Percentiles rank a stretch among this genome's conserved stretches.
These are phyloP conservation scores for Golovinomyces cichoracearum DNA, from an alignment of 2,329 filamentous ascomycete species.

Conservation along the genomic window DNA sequence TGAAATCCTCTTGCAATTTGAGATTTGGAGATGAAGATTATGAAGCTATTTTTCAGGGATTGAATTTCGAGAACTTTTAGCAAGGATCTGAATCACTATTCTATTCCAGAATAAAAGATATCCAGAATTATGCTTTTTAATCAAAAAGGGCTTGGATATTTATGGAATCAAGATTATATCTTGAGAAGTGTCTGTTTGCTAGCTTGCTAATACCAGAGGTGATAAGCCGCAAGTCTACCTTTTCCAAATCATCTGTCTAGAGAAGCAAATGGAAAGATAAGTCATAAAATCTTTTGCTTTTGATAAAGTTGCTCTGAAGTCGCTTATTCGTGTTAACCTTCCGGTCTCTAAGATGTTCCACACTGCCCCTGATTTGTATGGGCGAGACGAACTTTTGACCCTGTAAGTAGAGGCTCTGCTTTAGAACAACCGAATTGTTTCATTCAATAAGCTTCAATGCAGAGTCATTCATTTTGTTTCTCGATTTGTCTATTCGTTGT, in stretches of 20 bases:
- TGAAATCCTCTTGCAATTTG: background rate
- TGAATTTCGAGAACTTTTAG: background rate
- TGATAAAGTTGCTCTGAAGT: background rate
- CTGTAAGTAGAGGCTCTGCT: too few species aligned
- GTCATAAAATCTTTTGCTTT: background rate
- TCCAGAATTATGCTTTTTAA: too few species aligned
- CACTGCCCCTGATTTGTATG: constrained; percentile 2
- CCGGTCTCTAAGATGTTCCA: background rate
- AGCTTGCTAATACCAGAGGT: background rate
- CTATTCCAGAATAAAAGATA: too few species aligned
- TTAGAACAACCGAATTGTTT: too few species aligned
- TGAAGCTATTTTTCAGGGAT: background rate
- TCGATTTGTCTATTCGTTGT: too few species aligned
- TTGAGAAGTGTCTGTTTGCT: background rate
- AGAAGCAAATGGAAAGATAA: constrained; percentile 3
- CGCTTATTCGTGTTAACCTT: background rate
- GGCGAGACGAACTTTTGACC: too few species aligned
- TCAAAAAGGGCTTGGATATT: too few species aligned
- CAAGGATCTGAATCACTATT: background rate
- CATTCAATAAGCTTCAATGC: too few species aligned
- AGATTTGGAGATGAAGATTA: background rate
- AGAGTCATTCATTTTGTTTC: too few species aligned
- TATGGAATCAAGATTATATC: too few species aligned
- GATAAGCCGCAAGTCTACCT: background rate
- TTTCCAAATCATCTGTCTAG: constrained; percentile 2